Percentiles rank a stretch among this genome's conserved stretches.
Evolutionary conservation across 768 basidiomycete genomes (phyloP).

Genomic region (Kwoniella shandongensis): DNA sequence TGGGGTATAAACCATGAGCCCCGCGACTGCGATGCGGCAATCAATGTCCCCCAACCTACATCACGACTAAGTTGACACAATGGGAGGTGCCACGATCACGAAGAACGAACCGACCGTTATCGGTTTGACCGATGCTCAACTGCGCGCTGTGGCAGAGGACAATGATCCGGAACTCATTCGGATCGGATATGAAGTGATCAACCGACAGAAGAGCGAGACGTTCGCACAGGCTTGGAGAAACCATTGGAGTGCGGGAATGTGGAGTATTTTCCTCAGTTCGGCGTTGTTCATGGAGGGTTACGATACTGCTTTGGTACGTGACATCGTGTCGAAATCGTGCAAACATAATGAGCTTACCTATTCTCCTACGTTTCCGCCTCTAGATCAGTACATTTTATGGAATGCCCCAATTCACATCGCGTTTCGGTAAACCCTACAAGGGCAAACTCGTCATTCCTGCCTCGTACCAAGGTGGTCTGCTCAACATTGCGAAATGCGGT

Average conservation of each 20-base stretch:
- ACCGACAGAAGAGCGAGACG: slow-evolving; percentile 22
- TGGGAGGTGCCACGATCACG: slow-evolving; percentile 5
- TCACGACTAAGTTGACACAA: neutral
- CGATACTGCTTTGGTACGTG: slow-evolving; percentile 31
- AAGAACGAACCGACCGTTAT: slow-evolving; percentile 12
- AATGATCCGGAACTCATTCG: slow-evolving; percentile 30
- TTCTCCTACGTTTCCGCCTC: neutral
- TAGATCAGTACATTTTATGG: slow-evolving; percentile 32
- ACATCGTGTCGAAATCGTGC: too few relatives aligned
- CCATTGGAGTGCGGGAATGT: slow-evolving; percentile 34
- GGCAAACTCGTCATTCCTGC: slow-evolving; percentile 44
- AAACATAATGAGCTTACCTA: too few relatives aligned
- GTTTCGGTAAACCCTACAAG: slow-evolving; percentile 20
- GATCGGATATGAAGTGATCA: slow-evolving; percentile 24
- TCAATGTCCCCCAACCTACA: too few relatives aligned
- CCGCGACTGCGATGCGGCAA: too few relatives aligned
- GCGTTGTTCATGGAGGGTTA: slow-evolving; percentile 36
- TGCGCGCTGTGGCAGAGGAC: slow-evolving; percentile 20
- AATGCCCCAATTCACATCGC: slow-evolving; percentile 22
- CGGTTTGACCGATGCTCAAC: slow-evolving; percentile 30
- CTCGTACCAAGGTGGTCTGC: slow-evolving; percentile 46
- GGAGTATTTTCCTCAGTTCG: slow-evolving; percentile 24
- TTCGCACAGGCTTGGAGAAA: slow-evolving; percentile 28
- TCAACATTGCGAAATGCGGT: slow-evolving; percentile 43
- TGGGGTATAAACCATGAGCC: too few relatives aligned